Evolutionary conservation across 2,329 filamentous ascomycete species (phyloP).

Genomic region (Colletotrichum destructivum): DNA sequence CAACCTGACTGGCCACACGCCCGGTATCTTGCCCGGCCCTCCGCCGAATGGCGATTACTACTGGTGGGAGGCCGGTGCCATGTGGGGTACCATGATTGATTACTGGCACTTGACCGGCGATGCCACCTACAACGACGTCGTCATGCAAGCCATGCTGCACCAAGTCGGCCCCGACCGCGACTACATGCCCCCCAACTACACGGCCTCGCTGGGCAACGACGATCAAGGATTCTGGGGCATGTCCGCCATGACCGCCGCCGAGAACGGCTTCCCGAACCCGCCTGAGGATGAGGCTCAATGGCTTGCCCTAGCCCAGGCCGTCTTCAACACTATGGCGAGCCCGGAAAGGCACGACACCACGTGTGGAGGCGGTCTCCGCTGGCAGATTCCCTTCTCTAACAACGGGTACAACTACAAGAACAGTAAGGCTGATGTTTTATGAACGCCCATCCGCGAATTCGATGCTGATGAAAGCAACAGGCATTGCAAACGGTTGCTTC

Average conservation of each 20-base stretch:
- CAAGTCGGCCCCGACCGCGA: conserved; percentile 70
- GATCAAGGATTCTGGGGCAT: conserved; percentile 82
- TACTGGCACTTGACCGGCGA: conserved; percentile 81
- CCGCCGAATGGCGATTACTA: conserved; percentile 70
- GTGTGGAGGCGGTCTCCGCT: conserved; percentile 81
- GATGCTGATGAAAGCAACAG: conserved; percentile 47
- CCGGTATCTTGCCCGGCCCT: conserved; percentile 71
- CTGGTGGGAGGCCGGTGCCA: conserved; percentile 81
- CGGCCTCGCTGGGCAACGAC: conserved; percentile 73
- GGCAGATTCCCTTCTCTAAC: conserved; percentile 85
- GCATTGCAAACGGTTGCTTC: conserved; percentile 74
- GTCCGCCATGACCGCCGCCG: conserved; percentile 77
- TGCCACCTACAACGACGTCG: conserved; percentile 71
- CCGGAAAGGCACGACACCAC: conserved; percentile 74
- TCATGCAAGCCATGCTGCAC: conserved; percentile 70
- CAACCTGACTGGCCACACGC: conserved; percentile 65
- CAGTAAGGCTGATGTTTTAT: conserved; percentile 51
- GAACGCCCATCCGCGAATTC: conserved; percentile 47
- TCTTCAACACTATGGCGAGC: conserved; percentile 74
- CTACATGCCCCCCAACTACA: conserved; percentile 74
- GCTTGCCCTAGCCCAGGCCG: conserved; percentile 77
- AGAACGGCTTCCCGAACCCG: conserved; percentile 74
- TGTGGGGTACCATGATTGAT: conserved; percentile 79
- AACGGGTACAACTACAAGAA: conserved; percentile 84
- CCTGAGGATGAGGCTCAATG: conserved; percentile 69